Base-by-base conservation (phyloP, 1,284 basidiomycete species). In the Cutaneotrichosporon sp. region DNA sequence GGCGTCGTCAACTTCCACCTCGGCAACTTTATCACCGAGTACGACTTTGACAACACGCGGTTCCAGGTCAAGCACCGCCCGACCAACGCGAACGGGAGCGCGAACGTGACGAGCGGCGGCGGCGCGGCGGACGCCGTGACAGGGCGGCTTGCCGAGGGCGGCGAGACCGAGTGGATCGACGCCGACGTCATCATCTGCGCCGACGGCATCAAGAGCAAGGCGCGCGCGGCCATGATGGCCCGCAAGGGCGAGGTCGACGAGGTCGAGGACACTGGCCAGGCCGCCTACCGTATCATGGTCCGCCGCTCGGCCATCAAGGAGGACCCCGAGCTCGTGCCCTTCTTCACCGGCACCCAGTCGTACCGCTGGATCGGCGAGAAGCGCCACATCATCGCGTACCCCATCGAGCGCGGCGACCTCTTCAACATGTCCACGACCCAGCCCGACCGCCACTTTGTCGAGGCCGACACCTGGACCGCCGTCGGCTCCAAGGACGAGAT, bases 391-490 rank as follows among this genome's bases (percentile, higher is more conserved):
- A 78, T 80, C 45, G 75, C 76, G 2, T 80, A 80, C 65, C 78
- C 78, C 3, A 79, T 80, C 49, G 68, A 68, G 22, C 64, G 63
- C 18, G 69, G 73, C 56, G 66, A 69, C 29, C 64, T 77, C 22
- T 79, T 76, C 70, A 80, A 80, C 68, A 75, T 80, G 66, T 71
- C 69, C 18, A 78, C 77, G 24, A 73, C 77, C 0, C 78, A 80
- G 61, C 78, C 77, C 8, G 77, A 79, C 64, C 72, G 70, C 20
- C 61, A 72, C 58, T 76, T 80, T 43, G 74, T 76, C 13, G 57
- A 71, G 66, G 65, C 67, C 14, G 72, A 72, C 58, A 68, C 72
- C 13, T 80, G 78, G 78, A 80, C 78, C 5, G 72, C 76, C 8
- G 63, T 63, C 11, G 78, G 78, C 9, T 68, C 67, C 55, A 78